A percentile compares a stretch with the other conserved stretches of the same genome.
phyloP scores from a whole-genome alignment of 2,329 filamentous ascomycete genomes.

The Diaporthe sp. region DNA sequence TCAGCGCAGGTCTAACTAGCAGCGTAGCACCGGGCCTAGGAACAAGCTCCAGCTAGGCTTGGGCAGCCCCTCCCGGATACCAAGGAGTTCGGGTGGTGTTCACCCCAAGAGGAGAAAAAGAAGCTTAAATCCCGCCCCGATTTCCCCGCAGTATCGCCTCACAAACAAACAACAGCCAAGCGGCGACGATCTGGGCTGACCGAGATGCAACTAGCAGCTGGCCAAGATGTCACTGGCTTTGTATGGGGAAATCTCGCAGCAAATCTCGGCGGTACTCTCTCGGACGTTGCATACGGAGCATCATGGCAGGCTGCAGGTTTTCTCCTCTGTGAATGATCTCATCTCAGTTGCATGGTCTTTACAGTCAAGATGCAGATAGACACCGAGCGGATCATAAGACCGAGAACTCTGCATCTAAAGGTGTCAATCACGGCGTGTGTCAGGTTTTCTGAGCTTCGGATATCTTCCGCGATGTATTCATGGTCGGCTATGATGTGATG shows the following conservation, averaged over 20 bases:
- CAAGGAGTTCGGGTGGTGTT: background rate
- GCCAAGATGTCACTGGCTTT: background rate
- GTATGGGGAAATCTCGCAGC: background rate
- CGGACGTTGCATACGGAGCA: background rate
- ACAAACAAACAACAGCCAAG: background rate
- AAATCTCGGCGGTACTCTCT: slow-evolving; percentile 15
- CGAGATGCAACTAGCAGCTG: background rate
- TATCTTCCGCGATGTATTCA: too few relatives aligned
- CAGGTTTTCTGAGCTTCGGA: too few relatives aligned
- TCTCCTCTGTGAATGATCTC: background rate
- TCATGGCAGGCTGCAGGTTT: background rate
- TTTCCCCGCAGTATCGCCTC: slow-evolving; percentile 17
- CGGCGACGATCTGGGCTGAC: slow-evolving; percentile 20
- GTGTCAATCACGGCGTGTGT: too few relatives aligned
- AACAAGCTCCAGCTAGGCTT: background rate
- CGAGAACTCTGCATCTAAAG: too few relatives aligned
- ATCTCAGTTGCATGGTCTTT: background rate
- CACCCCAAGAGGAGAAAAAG: background rate
- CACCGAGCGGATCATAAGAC: background rate
- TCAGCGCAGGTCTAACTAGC: background rate
- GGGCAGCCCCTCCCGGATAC: slow-evolving; percentile 4
- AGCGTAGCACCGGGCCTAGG: background rate
- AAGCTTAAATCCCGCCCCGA: slow-evolving; percentile 12
- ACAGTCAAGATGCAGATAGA: background rate
- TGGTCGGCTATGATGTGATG: too few relatives aligned